Base-by-base conservation (phyloP, 352 stramenopile species). In the Aphanomyces astaci region DNA sequence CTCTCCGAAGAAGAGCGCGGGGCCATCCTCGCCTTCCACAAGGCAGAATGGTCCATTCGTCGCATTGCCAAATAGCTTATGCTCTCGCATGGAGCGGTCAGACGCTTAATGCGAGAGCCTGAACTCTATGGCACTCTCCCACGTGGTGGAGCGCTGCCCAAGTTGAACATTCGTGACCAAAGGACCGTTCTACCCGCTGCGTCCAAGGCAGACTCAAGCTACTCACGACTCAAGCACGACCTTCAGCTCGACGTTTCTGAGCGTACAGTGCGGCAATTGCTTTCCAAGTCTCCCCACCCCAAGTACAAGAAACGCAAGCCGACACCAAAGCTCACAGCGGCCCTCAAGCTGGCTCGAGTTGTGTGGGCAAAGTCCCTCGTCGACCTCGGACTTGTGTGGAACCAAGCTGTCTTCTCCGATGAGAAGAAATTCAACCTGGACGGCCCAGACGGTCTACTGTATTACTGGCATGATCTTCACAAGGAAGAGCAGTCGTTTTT, bases 391-490 rank as follows among this genome's bases (percentile, higher is more conserved):
- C 15, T 43, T 7, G 36, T 7, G 46, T 55, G 48, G 48, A 30
- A 55, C n/a, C 48, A 55, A 30, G 0, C n/a, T 52, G 69, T 71
- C 36, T 73, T 73, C 31, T 66, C 59, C 3, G 54, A 72, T 39
- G 65, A 75, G 45, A 75, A 75, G 25, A 72, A 72, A 57, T 72
- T 71, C 19, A 74, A 74, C 15, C 54, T 72, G 17, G 70, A 74
- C 28, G 64, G 70, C 0, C 60, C 53, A n/a, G 64, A 73, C 9
- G 60, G 71, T 1, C 27, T 64, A 0, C 54, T 72, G 45, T 71
- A 53, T 28, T 72, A 72, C 24, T 75, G 71, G 65, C 71, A 64
- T 33, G 60, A 72, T 32, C 27, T 72, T 11, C 10, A 60, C n/a
- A 55, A 55, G 2, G 27, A 28, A n/a, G 52, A 71, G 19, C n/a